These are phyloP conservation scores for Gomphus sp. DNA, from an alignment of 1,284 basidiomycete species.

Conservation along the genomic window DNA sequence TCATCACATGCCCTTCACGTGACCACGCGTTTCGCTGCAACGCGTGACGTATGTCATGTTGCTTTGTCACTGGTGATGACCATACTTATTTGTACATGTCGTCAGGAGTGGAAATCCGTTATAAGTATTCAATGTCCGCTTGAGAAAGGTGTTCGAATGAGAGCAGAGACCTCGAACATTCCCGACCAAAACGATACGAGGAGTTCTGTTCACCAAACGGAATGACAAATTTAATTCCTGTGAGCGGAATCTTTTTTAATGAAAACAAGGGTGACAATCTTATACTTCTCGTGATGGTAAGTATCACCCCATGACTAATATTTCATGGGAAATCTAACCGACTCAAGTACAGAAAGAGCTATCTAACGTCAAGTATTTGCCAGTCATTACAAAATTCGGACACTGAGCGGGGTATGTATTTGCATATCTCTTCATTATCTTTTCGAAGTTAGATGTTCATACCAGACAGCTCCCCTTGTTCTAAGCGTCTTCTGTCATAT, in stretches of 20 bases:
- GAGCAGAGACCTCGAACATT: too few species aligned
- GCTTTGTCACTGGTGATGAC: background rate
- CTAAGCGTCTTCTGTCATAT: background rate
- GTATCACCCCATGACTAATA: too few species aligned
- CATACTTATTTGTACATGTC: too few species aligned
- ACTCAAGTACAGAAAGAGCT: background rate
- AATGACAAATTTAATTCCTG: too few species aligned
- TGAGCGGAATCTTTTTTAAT: too few species aligned
- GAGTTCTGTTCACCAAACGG: too few species aligned
- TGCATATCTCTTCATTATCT: background rate
- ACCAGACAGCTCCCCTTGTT: background rate
- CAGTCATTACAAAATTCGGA: background rate
- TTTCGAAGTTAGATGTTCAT: background rate
- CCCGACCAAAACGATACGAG: too few species aligned
- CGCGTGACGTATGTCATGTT: background rate
- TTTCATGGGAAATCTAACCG: background rate
- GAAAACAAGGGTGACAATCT: too few species aligned
- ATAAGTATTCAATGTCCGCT: too few species aligned
- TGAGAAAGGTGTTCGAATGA: too few species aligned
- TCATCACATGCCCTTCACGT: background rate
- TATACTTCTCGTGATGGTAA: too few species aligned
- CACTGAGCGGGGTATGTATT: background rate
- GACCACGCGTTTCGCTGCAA: background rate
- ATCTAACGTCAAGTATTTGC: background rate
- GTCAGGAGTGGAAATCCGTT: too few species aligned